Conservation (phyloP, 768 basidiomycete genomes). For the Termitomyces sp. region DNA sequence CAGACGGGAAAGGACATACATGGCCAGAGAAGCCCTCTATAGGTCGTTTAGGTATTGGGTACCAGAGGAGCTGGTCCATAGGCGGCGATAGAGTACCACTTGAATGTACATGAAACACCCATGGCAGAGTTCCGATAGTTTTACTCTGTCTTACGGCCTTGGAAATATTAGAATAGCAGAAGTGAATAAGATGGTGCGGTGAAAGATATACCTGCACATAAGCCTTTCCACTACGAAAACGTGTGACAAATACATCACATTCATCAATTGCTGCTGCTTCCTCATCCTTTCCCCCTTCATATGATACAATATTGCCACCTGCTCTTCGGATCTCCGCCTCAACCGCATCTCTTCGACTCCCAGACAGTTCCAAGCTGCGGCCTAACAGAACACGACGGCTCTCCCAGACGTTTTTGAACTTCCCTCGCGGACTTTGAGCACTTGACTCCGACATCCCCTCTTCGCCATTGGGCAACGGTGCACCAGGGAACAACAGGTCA, state of each 20-base stretch:
- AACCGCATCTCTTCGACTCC: constrained; percentile 48
- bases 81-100: constrained; percentile 60
- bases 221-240: constrained; percentile 62
- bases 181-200: neutral
- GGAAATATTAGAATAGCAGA: neutral
- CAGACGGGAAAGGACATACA: constrained; percentile 36
- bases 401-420: constrained; percentile 48
- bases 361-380: constrained; percentile 49
- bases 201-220: constrained; percentile 59
- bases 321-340: constrained; percentile 56
- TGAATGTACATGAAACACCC: constrained; percentile 79
- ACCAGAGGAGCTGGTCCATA: constrained; percentile 77
- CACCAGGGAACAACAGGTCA: constrained; percentile 23
- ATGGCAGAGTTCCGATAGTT: constrained; percentile 74
- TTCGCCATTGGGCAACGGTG: constrained; percentile 11
- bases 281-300: constrained; percentile 17
- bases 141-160: constrained; percentile 60
- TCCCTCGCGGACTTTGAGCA: constrained; percentile 8
- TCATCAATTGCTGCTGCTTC: constrained; percentile 35
- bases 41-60: constrained; percentile 64
- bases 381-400: constrained; percentile 61
- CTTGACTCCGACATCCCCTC: constrained; percentile 6
- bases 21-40: constrained; percentile 59
- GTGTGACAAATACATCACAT: constrained; percentile 74
- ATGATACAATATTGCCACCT: constrained; percentile 47